These are phyloP conservation scores for Fraxinus baroniana DNA, from an alignment of 305 asterid species.

Conservation along the genomic window DNA sequence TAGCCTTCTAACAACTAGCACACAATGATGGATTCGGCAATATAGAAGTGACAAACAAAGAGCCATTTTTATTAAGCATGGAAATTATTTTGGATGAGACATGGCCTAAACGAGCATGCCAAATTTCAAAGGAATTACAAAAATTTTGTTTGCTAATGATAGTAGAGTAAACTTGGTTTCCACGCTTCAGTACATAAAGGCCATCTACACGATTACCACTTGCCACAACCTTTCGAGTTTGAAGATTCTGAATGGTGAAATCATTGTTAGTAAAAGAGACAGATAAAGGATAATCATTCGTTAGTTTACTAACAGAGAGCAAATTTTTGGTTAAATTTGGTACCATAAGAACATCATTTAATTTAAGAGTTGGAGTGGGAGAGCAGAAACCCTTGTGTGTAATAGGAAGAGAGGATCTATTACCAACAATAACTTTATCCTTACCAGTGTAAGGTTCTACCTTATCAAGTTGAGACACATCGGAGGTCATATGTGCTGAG, in stretches of 20 bases:
- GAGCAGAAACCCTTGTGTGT: conserved; percentile 3
- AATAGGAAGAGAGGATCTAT: conserved; percentile 5
- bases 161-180: background rate
- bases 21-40: background rate
- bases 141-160: background rate
- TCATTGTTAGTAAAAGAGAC: background rate
- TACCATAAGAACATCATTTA: conserved; percentile 6
- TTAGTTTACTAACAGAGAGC: conserved; percentile 9
- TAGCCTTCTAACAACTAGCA: background rate
- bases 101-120: conserved; percentile 20
- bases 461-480: background rate
- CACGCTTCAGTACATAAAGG: conserved; percentile 7
- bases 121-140: conserved; percentile 8
- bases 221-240: conserved; percentile 10
- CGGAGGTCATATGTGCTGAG: conserved; percentile 13
- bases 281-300: background rate
- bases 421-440: conserved; percentile 16
- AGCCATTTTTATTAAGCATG: background rate
- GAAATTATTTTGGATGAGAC: background rate
- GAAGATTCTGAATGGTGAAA: conserved; percentile 8
- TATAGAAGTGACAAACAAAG: background rate
- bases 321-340: background rate
- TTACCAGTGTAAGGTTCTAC: background rate
- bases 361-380: background rate
- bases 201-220: conserved; percentile 2